These are phyloP conservation scores for Scalesia atractyloides DNA, from an alignment of 129 eudicot species.

Conservation along the genomic window DNA sequence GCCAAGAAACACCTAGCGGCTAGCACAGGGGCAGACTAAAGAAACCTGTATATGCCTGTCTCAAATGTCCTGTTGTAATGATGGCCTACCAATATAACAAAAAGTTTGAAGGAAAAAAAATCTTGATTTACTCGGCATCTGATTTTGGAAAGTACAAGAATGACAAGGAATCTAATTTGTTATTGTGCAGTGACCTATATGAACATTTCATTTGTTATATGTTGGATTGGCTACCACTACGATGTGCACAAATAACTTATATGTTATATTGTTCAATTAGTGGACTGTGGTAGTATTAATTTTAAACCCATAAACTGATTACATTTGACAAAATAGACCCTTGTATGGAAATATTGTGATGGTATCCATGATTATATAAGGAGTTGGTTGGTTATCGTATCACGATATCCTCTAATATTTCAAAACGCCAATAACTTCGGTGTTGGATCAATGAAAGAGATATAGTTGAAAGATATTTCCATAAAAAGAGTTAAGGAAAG, in stretches of 20 bases:
- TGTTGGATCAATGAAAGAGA: constrained; percentile 12
- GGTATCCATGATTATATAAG: constrained; percentile 3
- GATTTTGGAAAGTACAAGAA: not conserved
- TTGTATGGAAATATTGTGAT: constrained; percentile 9
- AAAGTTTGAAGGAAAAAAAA: not conserved
- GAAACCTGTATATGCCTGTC: not conserved
- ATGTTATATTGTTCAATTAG: constrained; percentile 1
- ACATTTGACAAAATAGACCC: not conserved
- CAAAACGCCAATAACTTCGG: not conserved
- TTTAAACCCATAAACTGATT: not conserved
- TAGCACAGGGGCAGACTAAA: not conserved
- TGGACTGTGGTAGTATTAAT: not conserved
- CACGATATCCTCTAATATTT: not conserved
- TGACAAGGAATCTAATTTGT: not conserved
- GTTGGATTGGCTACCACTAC: not conserved
- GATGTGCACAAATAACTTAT: not conserved
- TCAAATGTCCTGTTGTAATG: not conserved
- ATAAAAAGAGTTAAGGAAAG: not conserved
- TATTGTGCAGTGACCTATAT: not conserved
- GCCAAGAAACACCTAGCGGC: not conserved
- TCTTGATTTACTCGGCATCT: not conserved
- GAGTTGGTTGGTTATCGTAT: not conserved
- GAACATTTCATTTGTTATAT: not conserved
- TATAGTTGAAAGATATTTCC: not conserved
- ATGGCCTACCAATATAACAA: not conserved